Percentiles rank a stretch among this genome's conserved stretches.
Conservation (phyloP, 495 filamentous ascomycete species). For the Copromyces sp. region DNA sequence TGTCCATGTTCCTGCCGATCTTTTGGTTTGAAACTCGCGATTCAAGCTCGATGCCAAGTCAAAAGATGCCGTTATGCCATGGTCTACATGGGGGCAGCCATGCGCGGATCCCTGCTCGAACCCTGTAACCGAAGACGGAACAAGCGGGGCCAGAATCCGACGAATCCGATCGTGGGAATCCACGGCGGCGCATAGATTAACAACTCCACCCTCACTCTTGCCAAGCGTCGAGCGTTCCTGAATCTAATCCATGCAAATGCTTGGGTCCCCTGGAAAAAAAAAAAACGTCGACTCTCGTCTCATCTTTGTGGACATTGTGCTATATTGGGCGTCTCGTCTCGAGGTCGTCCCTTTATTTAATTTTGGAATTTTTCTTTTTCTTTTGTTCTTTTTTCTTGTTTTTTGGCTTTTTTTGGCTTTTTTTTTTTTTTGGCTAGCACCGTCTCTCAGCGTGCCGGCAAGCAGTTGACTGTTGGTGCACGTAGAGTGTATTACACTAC, state of each 20-base stretch:
- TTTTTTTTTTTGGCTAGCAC: neutral
- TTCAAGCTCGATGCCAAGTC: neutral
- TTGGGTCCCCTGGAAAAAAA: neutral
- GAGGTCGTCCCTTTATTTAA: neutral
- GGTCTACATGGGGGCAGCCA: neutral
- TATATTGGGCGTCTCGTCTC: neutral
- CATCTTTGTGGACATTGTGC: neutral
- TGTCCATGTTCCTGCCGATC: constrained; percentile 19
- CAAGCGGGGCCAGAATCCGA: neutral
- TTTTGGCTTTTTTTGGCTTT: neutral
- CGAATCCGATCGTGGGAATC: neutral
- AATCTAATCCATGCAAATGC: neutral
- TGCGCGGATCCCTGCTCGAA: neutral
- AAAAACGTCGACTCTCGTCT: neutral
- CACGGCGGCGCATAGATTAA: neutral
- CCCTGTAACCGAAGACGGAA: neutral
- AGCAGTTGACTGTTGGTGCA: neutral
- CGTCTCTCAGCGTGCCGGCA: neutral
- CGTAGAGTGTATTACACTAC: neutral
- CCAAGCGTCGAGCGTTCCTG: neutral
- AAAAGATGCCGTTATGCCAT: neutral
- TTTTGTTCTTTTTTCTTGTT: too few species aligned
- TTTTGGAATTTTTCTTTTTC: too few species aligned
- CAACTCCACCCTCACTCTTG: neutral
- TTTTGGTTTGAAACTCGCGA: constrained; percentile 21